Evolutionary conservation across 257 asterid species (phyloP).

Genomic region (Gynochthodes officinalis): DNA sequence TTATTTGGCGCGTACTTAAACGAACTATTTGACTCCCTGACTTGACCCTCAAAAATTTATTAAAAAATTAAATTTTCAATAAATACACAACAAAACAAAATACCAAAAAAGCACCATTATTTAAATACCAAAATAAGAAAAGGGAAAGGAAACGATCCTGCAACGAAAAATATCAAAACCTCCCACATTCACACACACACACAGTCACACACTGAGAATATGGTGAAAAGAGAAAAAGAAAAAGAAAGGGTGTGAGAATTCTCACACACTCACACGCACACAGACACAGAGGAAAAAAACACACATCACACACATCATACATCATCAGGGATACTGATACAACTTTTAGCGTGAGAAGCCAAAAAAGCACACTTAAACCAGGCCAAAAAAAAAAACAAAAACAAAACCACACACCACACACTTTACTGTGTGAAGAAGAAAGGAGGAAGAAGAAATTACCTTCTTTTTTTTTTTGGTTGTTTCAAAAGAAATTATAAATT

Average conservation of each 20-base stretch:
- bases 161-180: neutral
- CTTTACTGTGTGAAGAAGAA: neutral
- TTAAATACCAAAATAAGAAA: neutral
- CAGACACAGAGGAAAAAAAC: neutral
- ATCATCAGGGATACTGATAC: neutral
- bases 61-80: no score
- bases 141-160: neutral
- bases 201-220: neutral
- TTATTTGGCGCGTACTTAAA: conserved; percentile 21
- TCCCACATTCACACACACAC: conserved; percentile 5
- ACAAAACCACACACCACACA: conserved; percentile 8
- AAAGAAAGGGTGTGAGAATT: neutral
- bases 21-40: conserved; percentile 1
- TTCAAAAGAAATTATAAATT: no score
- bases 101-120: neutral
- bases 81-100: neutral
- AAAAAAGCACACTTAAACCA: conserved; percentile 5
- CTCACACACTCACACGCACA: conserved; percentile 9
- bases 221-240: neutral
- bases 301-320: neutral
- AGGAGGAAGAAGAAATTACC: neutral
- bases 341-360: conserved; percentile 12
- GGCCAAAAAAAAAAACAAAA: neutral
- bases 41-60: neutral
- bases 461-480: no score